Percentiles rank a stretch among this genome's conserved stretches.
phyloP scores from a whole-genome alignment of 495 filamentous ascomycete genomes.

The Apodospora peruviana region DNA sequence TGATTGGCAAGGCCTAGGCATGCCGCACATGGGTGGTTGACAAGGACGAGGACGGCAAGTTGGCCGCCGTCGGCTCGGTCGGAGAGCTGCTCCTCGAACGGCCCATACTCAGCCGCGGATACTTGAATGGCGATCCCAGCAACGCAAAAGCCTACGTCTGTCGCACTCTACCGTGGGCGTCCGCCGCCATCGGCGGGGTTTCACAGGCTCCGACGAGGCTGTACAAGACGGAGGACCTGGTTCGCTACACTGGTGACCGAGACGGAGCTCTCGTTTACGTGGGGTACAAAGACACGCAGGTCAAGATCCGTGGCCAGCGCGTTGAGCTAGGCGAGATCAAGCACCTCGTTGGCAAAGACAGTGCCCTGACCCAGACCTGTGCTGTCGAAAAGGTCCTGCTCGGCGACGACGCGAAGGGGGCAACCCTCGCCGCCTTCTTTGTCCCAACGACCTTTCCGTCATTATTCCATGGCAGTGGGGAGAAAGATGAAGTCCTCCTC shows the following conservation, averaged over 20 bases:
- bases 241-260: constrained; percentile 59
- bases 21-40: constrained; percentile 47
- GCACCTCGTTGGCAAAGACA: constrained; percentile 40
- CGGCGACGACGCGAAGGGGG: too few species aligned
- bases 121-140: constrained; percentile 56
- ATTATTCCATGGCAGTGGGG: too few species aligned
- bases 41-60: constrained; percentile 49
- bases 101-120: constrained; percentile 47
- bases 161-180: too few species aligned
- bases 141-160: background rate
- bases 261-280: constrained; percentile 48
- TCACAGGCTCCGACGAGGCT: too few species aligned
- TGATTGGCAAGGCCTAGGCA: constrained; percentile 15
- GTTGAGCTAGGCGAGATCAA: constrained; percentile 49
- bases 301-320: constrained; percentile 36
- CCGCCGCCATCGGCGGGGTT: too few species aligned
- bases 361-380: too few species aligned
- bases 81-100: constrained; percentile 81
- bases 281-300: constrained; percentile 27
- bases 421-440: too few species aligned
- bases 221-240: constrained; percentile 4
- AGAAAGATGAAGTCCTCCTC: too few species aligned
- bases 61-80: constrained; percentile 61
- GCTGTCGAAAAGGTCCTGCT: too few species aligned
- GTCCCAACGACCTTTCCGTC: too few species aligned